Conservation (phyloP, 805 yeast species). For the Saccharomycopsis fodiens region DNA sequence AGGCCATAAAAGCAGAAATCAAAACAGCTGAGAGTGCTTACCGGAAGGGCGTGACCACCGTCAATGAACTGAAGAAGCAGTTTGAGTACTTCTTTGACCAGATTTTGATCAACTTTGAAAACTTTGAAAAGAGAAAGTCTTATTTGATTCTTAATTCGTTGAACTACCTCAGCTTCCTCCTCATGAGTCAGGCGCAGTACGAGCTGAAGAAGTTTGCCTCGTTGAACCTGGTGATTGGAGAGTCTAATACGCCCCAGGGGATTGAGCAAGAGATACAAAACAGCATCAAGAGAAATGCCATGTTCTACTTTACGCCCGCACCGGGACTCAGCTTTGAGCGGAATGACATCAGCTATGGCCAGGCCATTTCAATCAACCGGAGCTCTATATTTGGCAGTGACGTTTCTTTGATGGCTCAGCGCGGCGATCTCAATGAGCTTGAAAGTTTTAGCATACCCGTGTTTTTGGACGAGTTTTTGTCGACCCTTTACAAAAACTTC, state of each 20-base stretch:
- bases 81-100: slow-evolving; percentile 13
- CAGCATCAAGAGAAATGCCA: slow-evolving; percentile 6
- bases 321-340: slow-evolving; percentile 14
- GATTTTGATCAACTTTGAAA: slow-evolving; percentile 9
- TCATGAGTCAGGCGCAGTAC: slow-evolving; percentile 21
- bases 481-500: slow-evolving; percentile 6
- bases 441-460: slow-evolving; percentile 14
- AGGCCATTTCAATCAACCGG: slow-evolving; percentile 1
- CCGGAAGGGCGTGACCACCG: neutral
- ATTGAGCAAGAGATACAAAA: slow-evolving; percentile 13
- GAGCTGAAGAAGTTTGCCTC: slow-evolving; percentile 18
- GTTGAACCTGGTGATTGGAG: slow-evolving; percentile 12
- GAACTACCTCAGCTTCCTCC: slow-evolving; percentile 19
- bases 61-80: slow-evolving; percentile 4
- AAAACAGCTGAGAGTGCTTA: slow-evolving; percentile 11
- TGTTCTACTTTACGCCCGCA: slow-evolving; percentile 17
- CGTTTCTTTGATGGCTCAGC: slow-evolving; percentile 18
- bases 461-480: slow-evolving; percentile 11
- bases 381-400: slow-evolving; percentile 19
- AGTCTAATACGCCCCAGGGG: slow-evolving; percentile 14
- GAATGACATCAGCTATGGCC: slow-evolving; percentile 5
- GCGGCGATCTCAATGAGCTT: slow-evolving; percentile 4
- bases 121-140: slow-evolving; percentile 9
- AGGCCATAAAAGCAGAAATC: slow-evolving; percentile 4
- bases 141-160: slow-evolving; percentile 14